Evolutionary conservation across 306 rosid species (phyloP).

Genomic region (Geum urbanum): DNA sequence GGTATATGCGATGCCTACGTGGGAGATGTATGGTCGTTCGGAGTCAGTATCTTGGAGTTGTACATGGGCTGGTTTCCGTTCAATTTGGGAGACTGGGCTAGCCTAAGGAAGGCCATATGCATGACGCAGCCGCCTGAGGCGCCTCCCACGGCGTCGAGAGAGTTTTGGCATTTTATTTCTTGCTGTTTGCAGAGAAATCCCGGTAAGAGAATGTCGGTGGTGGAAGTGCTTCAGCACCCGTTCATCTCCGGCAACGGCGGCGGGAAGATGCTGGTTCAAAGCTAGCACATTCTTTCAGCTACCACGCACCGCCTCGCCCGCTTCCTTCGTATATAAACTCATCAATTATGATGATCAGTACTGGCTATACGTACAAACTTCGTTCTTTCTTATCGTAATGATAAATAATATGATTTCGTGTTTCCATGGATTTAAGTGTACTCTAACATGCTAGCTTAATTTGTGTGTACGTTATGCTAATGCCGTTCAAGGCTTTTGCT

Average conservation of each 20-base stretch:
- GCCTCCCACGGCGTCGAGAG: conserved; percentile 55
- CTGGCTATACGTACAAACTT: too few species aligned
- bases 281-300: neutral
- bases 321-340: too few species aligned
- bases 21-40: conserved; percentile 57
- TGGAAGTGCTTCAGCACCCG: conserved; percentile 53
- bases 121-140: conserved; percentile 96
- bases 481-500: too few species aligned
- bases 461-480: too few species aligned
- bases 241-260: conserved; percentile 39
- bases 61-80: conserved; percentile 84
- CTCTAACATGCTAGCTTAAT: too few species aligned
- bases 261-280: conserved; percentile 6
- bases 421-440: too few species aligned
- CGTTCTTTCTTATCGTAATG: too few species aligned
- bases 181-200: conserved; percentile 85
- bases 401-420: too few species aligned
- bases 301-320: neutral
- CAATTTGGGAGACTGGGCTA: conserved; percentile 85
- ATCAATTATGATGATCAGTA: too few species aligned
- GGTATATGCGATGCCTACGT: conserved; percentile 44
- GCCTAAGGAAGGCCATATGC: conserved; percentile 75
- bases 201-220: conserved; percentile 50
- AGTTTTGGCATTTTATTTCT: conserved; percentile 60
- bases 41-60: conserved; percentile 65